These are phyloP conservation scores for Metschnikowia drakensbergensis DNA, from an alignment of 805 yeast genomes.

Conservation along the genomic window DNA sequence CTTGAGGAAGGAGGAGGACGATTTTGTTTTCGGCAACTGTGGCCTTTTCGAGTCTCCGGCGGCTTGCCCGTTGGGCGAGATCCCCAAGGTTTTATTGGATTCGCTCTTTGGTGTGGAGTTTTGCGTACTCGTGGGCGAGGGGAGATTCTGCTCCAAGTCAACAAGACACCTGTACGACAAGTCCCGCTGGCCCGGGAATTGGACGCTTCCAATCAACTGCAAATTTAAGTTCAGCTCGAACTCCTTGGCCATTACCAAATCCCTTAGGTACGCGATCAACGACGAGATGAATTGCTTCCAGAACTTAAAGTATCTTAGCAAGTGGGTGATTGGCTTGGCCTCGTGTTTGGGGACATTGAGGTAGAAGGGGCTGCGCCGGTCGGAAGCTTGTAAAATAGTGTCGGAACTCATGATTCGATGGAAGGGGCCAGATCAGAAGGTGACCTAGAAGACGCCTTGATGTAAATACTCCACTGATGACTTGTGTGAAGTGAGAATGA, in stretches of 20 bases:
- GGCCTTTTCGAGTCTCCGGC: constrained; percentile 19
- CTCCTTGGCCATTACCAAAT: constrained; percentile 47
- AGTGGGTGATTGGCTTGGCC: constrained; percentile 37
- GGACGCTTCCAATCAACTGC: constrained; percentile 37
- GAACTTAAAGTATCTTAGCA: constrained; percentile 36
- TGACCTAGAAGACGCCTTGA: not conserved
- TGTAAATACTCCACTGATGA: not conserved
- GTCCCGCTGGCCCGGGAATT: constrained; percentile 44
- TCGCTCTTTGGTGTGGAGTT: constrained; percentile 15
- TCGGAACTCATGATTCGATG: constrained; percentile 4
- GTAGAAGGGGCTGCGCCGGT: constrained; percentile 37
- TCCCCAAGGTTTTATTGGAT: constrained; percentile 8
- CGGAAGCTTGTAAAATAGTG: constrained; percentile 28
- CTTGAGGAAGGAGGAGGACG: constrained; percentile 23
- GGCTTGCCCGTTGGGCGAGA: constrained; percentile 1
- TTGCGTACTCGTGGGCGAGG: constrained; percentile 13
- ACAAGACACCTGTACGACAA: constrained; percentile 24
- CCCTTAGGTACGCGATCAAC: constrained; percentile 35
- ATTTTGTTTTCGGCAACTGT: constrained; percentile 23
- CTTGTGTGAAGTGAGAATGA: not conserved
- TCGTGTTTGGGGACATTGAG: constrained; percentile 37
- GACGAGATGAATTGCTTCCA: constrained; percentile 40
- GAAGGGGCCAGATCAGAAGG: not conserved
- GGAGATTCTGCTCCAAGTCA: constrained; percentile 13
- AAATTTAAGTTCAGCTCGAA: constrained; percentile 31